Base-by-base conservation (phyloP, 176 grass and related monocot species). In the Musa itinerans region DNA sequence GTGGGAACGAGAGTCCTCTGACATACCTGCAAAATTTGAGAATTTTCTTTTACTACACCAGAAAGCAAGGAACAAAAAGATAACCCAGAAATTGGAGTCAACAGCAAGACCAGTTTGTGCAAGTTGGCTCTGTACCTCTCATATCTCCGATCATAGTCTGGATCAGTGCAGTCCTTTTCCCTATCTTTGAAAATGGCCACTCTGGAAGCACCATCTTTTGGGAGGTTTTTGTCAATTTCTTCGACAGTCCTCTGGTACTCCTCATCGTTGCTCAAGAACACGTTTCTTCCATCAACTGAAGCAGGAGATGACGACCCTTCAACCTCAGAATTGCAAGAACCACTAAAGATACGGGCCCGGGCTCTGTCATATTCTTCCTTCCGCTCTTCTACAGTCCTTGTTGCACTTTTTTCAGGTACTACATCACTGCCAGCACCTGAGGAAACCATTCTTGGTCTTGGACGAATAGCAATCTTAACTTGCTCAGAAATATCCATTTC, bases 131-230 rank as follows among this genome's bases (percentile, higher is more conserved):
- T 50, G n/a, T 77, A 77, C 75, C 75, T 77, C 50, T 21, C 48
- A 54, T 84, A 84, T 52, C 82, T 84, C 26, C 82, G 56, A 58
- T 84, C 82, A 84, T 78, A 84, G 78, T 84, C 82, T 51, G 82
- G 82, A 79, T 84, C 82, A 26, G 14, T 74, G 8, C 82, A 76
- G 48, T 84, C 82, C 55, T 84, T 84, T 50, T 66, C 69, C 61
- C 53, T 65, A 48, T 84, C 82, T 66, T 63, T 84, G 26, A 84
- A 79, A 63, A 84, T 79, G 7, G 82, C 82, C 55, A 84, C 58
- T 51, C 54, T 74, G 48, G 64, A 73, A 29, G 54, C 20, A 2
- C 66, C 27, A 11, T 65, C 67, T 19, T 74, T 78, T 50, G n/a
- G n/a, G 22, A 14, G 65, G 22, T 29, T 78, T 25, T 43, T 78